Conservation (phyloP, 208 protist species). For the Angomonas ambiguus region DNA sequence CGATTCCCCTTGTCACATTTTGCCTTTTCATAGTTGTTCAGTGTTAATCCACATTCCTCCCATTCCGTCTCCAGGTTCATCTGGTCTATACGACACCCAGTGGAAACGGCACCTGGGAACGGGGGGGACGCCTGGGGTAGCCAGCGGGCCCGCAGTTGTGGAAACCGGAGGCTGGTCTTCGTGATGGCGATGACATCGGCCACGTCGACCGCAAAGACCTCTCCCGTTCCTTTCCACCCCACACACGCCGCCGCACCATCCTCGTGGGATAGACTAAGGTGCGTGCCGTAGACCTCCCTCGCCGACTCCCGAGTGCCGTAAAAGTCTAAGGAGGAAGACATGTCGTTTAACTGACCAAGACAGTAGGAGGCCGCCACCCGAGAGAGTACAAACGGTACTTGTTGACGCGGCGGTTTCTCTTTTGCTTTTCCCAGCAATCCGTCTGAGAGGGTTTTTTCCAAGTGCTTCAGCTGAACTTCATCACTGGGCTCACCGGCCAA, state of each 20-base stretch:
- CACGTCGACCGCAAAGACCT: slow-evolving; percentile 38
- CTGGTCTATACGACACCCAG: too few relatives aligned
- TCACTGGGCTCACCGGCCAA: too few relatives aligned
- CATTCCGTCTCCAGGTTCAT: too few relatives aligned
- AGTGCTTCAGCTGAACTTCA: too few relatives aligned
- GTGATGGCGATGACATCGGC: slow-evolving; percentile 29
- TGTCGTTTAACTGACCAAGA: slow-evolving; percentile 9
- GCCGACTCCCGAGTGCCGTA: slow-evolving; percentile 25
- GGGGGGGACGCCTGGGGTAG: neutral
- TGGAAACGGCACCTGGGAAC: neutral
- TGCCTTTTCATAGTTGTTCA: too few relatives aligned
- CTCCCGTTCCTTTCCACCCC: slow-evolving; percentile 19
- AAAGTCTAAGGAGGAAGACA: slow-evolving; percentile 18
- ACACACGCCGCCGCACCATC: slow-evolving; percentile 36
- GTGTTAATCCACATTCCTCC: too few relatives aligned
- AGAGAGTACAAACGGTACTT: slow-evolving; percentile 54
- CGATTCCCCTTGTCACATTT: too few relatives aligned
- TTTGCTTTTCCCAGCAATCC: too few relatives aligned
- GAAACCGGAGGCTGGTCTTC: slow-evolving; percentile 12
- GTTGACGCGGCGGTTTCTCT: too few relatives aligned
- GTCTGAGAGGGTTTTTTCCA: too few relatives aligned
- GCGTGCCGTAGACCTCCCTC: slow-evolving; percentile 15
- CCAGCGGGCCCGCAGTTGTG: slow-evolving; percentile 5
- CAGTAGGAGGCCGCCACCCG: slow-evolving; percentile 51
- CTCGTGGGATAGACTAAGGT: slow-evolving; percentile 52